Evolutionary conservation across 2,329 filamentous ascomycete species (phyloP), one percentile per base, ranked within the genome.

Genomic region (Calycina herbarum): DNA sequence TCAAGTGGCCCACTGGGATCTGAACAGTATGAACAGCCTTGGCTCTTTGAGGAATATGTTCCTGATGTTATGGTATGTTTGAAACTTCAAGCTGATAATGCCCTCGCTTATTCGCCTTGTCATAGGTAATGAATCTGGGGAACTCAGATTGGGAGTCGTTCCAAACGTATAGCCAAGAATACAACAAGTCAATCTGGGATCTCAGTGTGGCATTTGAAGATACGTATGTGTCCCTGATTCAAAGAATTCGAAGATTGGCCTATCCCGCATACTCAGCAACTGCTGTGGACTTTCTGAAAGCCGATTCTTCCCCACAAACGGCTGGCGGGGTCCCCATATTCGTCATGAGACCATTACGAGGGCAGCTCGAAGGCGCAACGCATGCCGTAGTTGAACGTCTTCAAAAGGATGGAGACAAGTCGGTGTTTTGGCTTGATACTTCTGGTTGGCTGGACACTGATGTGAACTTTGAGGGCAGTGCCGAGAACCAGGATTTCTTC

Each of bases 371-470:
- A 62, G 72, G 74, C 61, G 71, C 73, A 45, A 77, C 77, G 8
- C 73, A 73, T 58, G 72, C 73, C 17, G 74, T 77, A 3, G 76
- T 77, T 15, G 69, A 75, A 54, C 71, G 72, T 27, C 66, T 79
- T 51, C 73, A 74, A 45, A 71, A 67, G 17, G 73, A 78, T 7
- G 77, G 78, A 4, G 78, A 78, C 63, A 74, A 70, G 29, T 69
- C 72, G 2, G 71, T 77, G 1, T 78, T 76, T 63, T 78, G 77
- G 77, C 73, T 79, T 33, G 78, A 79, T 65, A 79, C 77, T 6
- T 76, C 76, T 5, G 77, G 77, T 13, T 79, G 78, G 77, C 69
- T 79, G 8, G 71, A 78, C 35, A 71, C 71, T 13, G 69, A 73
- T 42, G 54, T 70, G 15, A 64, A 71, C 40, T 68, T 70, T 33